A percentile compares a stretch with the other conserved stretches of the same genome.
phyloP scores from a whole-genome alignment of 1,139 yeast species.

The Taphrina betulina region DNA sequence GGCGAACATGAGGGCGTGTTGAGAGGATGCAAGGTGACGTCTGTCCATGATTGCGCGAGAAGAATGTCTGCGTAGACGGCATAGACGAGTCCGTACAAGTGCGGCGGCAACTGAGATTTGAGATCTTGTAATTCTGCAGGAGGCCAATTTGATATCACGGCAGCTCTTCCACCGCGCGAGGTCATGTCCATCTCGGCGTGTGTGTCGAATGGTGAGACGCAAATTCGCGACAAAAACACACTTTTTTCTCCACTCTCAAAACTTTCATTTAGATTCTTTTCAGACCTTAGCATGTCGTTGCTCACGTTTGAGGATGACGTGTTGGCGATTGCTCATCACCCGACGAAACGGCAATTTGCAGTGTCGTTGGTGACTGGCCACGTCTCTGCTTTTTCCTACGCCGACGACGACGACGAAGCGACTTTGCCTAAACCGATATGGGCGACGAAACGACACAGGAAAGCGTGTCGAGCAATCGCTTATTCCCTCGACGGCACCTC shows the following conservation, averaged over 20 bases:
- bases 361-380: constrained; percentile 25
- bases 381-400: constrained; percentile 5
- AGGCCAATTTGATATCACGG: constrained; percentile 18
- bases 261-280: too few relatives aligned
- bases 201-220: background rate
- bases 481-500: constrained; percentile 19
- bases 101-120: background rate
- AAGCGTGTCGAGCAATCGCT: constrained; percentile 29
- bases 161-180: constrained; percentile 2
- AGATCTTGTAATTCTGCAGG: constrained; percentile 14
- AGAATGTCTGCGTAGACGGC: constrained; percentile 31
- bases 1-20: too few relatives aligned
- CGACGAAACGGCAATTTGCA: constrained; percentile 11
- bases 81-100: constrained; percentile 18
- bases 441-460: constrained; percentile 33
- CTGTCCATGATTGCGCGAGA: constrained; percentile 27
- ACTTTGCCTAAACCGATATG: constrained; percentile 13
- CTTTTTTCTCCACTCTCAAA: too few relatives aligned
- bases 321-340: constrained; percentile 19
- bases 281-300: background rate
- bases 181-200: too few relatives aligned
- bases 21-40: constrained; percentile 10
- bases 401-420: background rate
- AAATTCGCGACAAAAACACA: background rate
- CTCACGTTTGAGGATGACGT: constrained; percentile 17